These are phyloP conservation scores for Colletotrichum shisoi DNA, from an alignment of 2,329 filamentous ascomycete genomes.

Conservation along the genomic window DNA sequence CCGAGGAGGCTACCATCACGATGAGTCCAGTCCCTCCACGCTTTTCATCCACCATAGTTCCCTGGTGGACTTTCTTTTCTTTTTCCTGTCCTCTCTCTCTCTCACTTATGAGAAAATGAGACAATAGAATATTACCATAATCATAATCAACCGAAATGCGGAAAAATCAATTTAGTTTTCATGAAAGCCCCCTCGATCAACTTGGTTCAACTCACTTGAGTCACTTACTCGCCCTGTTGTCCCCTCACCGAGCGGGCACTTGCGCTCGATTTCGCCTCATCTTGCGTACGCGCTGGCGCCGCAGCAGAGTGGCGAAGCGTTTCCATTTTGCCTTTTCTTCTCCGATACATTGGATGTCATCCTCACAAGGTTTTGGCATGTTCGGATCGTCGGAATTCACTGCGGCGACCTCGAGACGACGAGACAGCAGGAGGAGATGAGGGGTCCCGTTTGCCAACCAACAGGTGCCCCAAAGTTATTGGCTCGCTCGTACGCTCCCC, in stretches of 20 bases:
- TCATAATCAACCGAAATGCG: slow-evolving; percentile 10
- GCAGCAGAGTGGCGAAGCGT: background rate
- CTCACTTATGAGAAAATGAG: slow-evolving; percentile 5
- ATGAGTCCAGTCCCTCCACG: background rate
- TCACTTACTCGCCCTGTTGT: background rate
- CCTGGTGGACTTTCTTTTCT: slow-evolving; percentile 6
- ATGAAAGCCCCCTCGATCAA: no score
- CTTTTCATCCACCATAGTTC: background rate
- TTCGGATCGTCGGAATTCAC: background rate
- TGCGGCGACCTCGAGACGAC: no score
- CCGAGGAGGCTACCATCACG: background rate
- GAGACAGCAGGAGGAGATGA: background rate
- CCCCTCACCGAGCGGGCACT: background rate
- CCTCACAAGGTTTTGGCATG: background rate
- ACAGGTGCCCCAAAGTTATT: no score
- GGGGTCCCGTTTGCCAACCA: background rate
- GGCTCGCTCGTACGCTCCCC: no score
- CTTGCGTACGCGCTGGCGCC: background rate
- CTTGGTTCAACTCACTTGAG: no score
- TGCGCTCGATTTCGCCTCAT: background rate
- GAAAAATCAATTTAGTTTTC: no score
- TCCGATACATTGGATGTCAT: background rate
- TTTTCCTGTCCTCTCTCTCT: background rate
- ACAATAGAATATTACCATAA: slow-evolving; percentile 15
- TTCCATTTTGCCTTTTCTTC: background rate